These are phyloP conservation scores for Ogataea neopini DNA, from an alignment of 805 yeast genomes.

Conservation along the genomic window DNA sequence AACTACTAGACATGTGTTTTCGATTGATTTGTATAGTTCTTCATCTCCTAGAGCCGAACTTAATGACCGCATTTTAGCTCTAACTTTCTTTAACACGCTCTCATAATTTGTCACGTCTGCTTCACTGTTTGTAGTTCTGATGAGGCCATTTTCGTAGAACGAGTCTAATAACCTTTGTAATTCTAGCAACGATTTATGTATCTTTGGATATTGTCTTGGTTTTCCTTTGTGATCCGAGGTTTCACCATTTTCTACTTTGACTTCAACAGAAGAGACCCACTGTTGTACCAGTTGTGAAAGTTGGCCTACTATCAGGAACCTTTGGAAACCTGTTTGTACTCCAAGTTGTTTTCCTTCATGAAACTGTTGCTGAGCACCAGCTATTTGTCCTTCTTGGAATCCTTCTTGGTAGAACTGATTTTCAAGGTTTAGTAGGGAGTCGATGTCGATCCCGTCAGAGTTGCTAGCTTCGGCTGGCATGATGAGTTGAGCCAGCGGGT, in stretches of 20 bases:
- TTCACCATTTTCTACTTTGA: background rate
- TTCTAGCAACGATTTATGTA: conserved; percentile 19
- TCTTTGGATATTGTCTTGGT: conserved; percentile 19
- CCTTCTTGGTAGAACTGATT: conserved; percentile 68
- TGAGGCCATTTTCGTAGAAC: conserved; percentile 21
- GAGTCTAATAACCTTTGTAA: conserved; percentile 23
- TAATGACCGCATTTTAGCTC: conserved; percentile 32
- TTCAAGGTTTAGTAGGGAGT: conserved; percentile 61
- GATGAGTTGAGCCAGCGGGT: background rate
- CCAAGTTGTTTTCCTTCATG: conserved; percentile 86
- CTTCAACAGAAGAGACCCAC: conserved; percentile 36
- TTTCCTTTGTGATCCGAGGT: conserved; percentile 16
- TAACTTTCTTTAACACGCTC: conserved; percentile 25
- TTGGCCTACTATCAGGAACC: conserved; percentile 70
- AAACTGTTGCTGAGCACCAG: conserved; percentile 58
- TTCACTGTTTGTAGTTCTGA: conserved; percentile 29
- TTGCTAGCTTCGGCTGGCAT: conserved; percentile 23
- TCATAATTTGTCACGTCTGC: conserved; percentile 32
- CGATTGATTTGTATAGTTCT: conserved; percentile 25
- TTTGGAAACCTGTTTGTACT: conserved; percentile 72
- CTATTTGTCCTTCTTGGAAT: conserved; percentile 64
- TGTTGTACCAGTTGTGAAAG: conserved; percentile 48
- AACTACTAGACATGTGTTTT: conserved; percentile 20
- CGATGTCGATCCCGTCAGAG: conserved; percentile 48
- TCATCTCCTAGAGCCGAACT: conserved; percentile 27